These are phyloP conservation scores for Coemansia sp. DNA, from an alignment of 192 early-diverging fungal species.

Conservation along the genomic window DNA sequence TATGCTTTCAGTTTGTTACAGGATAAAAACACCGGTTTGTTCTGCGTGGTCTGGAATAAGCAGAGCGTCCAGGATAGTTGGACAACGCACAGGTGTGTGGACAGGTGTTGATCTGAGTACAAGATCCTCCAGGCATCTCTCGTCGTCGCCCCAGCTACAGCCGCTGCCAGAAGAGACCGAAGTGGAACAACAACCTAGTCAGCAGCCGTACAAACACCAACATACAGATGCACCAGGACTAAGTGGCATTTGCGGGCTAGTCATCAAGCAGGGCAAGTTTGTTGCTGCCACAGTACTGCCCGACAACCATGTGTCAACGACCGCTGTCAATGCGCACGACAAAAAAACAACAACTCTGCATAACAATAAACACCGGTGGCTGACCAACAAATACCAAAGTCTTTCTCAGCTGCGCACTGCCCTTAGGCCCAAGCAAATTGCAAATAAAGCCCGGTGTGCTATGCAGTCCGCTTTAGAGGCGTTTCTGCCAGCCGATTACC, in stretches of 20 bases:
- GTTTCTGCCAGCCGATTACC: constrained; percentile 79
- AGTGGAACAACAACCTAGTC: background rate
- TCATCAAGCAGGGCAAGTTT: background rate
- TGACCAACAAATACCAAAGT: background rate
- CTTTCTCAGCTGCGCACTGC: background rate
- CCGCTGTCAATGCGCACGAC: background rate
- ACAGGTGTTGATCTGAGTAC: background rate
- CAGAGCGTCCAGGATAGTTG: background rate
- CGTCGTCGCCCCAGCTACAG: background rate
- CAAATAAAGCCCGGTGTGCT: background rate
- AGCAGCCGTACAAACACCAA: background rate
- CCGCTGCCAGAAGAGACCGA: background rate
- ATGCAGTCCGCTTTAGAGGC: constrained; percentile 2
- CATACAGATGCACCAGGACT: background rate
- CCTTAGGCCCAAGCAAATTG: background rate
- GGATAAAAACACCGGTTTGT: background rate
- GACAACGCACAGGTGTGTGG: background rate
- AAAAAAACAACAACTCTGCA: background rate
- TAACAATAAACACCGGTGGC: no score
- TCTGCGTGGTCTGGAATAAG: background rate
- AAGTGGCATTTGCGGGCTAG: background rate
- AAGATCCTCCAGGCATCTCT: background rate
- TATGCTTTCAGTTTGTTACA: background rate
- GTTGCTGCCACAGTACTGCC: background rate
- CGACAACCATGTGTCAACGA: no score